Base-by-base conservation (phyloP, 352 stramenopile genomes). In the Pythium phragmiticola region DNA sequence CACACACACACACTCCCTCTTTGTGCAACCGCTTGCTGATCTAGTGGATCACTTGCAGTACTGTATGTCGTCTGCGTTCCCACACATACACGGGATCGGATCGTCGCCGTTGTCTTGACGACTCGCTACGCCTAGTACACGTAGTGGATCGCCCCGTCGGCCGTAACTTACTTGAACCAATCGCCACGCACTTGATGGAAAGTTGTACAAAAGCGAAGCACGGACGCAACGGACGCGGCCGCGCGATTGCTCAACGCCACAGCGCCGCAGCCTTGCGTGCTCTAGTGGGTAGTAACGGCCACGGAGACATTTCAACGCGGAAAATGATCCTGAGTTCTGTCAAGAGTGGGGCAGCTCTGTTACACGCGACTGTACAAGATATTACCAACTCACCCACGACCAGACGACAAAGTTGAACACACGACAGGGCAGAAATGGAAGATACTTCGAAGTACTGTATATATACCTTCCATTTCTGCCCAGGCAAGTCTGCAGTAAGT, bases 291-390 rank as follows among this genome's bases (percentile, higher is more conserved):
- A 48, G 42, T 26, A 48, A 19, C 14, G 37, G 36, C 30, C 39
- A 62, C 14, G 45, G 46, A 63, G 46, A 56, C 45, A 51, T 55
- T 49, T 36, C 13, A 11, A 26, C 2, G 9, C n/a, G 17, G 17
- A 19, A 49, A 6, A 21, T 28, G 42, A 30, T 41, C 26, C 55
- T 62, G 55, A 62, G 55, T 62, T 62, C 42, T 23, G 41, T 5
- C 14, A 17, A 62, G 26, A 11, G 36, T 57, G 33, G 37, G 52
- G 21, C 52, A 23, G 16, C 48, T 50, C 50, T n/a, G 55, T 63
- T 63, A 63, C 57, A 63, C 57, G 57, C 45, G 57, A 63, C 45
- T 30, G 57, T 46, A 49, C 57, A 63, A 23, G 34, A 57, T 56
- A 56, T 63, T 63, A 63, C 57, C 45, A 63, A 63, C 57, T 56